Evolutionary conservation across 2,329 filamentous ascomycete species (phyloP).

Genomic region (Akanthomyces lecanii): DNA sequence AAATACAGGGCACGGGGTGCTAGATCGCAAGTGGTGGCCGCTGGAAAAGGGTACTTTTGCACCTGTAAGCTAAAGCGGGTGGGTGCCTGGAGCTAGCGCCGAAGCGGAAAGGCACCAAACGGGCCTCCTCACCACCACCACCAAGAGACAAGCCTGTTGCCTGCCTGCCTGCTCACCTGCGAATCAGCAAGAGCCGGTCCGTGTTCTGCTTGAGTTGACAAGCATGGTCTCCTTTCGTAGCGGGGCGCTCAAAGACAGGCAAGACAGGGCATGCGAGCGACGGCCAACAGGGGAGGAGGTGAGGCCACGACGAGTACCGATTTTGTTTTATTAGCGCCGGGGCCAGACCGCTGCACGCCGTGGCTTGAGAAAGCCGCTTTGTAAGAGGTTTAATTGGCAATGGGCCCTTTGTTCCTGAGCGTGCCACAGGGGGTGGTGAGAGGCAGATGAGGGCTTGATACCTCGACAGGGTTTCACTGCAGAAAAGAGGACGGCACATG

Average conservation of each 20-base stretch:
- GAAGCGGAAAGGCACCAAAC: slow-evolving; percentile 10
- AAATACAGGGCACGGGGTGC: not conserved
- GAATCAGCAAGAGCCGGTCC: not conserved
- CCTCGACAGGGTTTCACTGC: not conserved
- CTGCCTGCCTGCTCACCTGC: not conserved
- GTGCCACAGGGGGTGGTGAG: not conserved
- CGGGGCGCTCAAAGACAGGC: too few species aligned
- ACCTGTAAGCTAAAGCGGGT: not conserved
- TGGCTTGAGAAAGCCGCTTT: not conserved
- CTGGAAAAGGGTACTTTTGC: not conserved
- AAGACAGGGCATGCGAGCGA: not conserved
- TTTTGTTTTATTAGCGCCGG: not conserved
- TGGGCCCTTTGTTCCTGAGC: not conserved
- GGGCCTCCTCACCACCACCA: too few species aligned
- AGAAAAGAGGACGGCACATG: not conserved
- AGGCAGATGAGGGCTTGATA: not conserved
- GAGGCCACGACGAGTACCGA: not conserved
- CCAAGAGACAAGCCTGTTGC: not conserved
- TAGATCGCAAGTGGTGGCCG: not conserved
- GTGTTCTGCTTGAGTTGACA: not conserved
- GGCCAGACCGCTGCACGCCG: not conserved
- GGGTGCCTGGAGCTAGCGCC: slow-evolving; percentile 12
- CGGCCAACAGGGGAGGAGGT: not conserved
- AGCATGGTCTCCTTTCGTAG: too few species aligned
- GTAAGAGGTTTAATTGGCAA: slow-evolving; percentile 8